Conservation (phyloP, 305 asterid genomes). For the Euphrasia arctica region DNA sequence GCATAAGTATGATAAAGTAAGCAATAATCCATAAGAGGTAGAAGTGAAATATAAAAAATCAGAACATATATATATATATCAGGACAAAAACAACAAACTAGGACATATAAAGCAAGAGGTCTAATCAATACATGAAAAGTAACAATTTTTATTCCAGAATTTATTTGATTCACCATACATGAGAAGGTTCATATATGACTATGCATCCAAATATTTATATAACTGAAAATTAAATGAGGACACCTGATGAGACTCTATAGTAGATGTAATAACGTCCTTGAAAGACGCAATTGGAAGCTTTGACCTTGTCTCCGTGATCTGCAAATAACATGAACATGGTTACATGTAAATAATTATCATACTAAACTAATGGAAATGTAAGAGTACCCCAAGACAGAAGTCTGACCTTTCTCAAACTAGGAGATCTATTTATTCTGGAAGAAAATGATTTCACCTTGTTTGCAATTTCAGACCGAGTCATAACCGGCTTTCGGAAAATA, state of each 20-base stretch:
- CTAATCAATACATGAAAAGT: slow-evolving; percentile 15
- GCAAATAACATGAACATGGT: slow-evolving; percentile 24
- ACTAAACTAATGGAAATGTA: slow-evolving; percentile 5
- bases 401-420: slow-evolving; percentile 64
- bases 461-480: slow-evolving; percentile 53
- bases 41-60: slow-evolving; percentile 3
- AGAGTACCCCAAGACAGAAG: slow-evolving; percentile 4
- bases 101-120: slow-evolving; percentile 5
- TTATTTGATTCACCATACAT: slow-evolving; percentile 16
- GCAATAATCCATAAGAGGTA: slow-evolving; percentile 13
- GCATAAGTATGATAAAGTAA: slow-evolving; percentile 30
- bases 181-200: slow-evolving; percentile 8
- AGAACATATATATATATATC: too few relatives aligned
- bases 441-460: slow-evolving; percentile 59
- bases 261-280: slow-evolving; percentile 63
- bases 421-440: slow-evolving; percentile 48
- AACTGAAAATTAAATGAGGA: slow-evolving; percentile 20
- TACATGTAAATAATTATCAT: slow-evolving; percentile 12
- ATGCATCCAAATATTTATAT: neutral
- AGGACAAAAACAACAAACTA: too few relatives aligned
- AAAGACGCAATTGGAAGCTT: slow-evolving; percentile 91
- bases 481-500: slow-evolving; percentile 58
- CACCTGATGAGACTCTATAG: slow-evolving; percentile 82
- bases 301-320: slow-evolving; percentile 65
- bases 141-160: neutral